Percentiles rank a stretch among this genome's conserved stretches.
phyloP scores from a whole-genome alignment of 768 basidiomycete genomes.

The Tricholoma saponaceum region DNA sequence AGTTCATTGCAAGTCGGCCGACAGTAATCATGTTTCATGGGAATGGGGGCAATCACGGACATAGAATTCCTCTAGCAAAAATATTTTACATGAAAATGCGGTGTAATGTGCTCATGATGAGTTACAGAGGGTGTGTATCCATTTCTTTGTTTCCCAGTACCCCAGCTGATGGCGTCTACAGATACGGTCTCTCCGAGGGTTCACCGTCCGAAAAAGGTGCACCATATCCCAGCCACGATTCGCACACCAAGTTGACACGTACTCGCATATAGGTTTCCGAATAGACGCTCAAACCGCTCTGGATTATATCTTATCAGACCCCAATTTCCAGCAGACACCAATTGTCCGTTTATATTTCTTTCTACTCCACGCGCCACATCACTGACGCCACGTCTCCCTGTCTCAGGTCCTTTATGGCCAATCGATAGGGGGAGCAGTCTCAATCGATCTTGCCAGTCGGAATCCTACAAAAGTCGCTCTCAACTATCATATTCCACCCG shows the following conservation, averaged over 20 bases:
- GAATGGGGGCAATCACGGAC: slow-evolving; percentile 83
- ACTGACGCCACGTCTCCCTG: not conserved
- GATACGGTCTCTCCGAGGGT: slow-evolving; percentile 89
- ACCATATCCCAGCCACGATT: slow-evolving; percentile 4
- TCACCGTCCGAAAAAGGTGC: slow-evolving; percentile 79
- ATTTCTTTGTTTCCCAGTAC: not conserved
- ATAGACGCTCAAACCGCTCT: slow-evolving; percentile 84
- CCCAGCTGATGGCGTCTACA: slow-evolving; percentile 21
- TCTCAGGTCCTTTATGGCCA: slow-evolving; percentile 76
- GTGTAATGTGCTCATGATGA: slow-evolving; percentile 93
- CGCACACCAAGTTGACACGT: not conserved
- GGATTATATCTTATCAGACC: slow-evolving; percentile 65
- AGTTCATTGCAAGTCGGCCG: slow-evolving; percentile 57
- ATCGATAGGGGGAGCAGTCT: slow-evolving; percentile 90
- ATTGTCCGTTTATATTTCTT: slow-evolving; percentile 41
- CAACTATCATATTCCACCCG: not conserved
- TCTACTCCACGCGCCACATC: not conserved
- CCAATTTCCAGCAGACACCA: slow-evolving; percentile 57
- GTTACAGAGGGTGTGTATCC: slow-evolving; percentile 77
- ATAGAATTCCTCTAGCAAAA: slow-evolving; percentile 83
- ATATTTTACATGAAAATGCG: slow-evolving; percentile 80
- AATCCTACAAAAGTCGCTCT: slow-evolving; percentile 62
- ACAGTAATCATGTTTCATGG: slow-evolving; percentile 95
- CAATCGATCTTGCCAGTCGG: slow-evolving; percentile 79
- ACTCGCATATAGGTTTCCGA: slow-evolving; percentile 51